These are phyloP conservation scores for Hymenochaete sp. DNA, from an alignment of 1,284 basidiomycete species.

Conservation along the genomic window DNA sequence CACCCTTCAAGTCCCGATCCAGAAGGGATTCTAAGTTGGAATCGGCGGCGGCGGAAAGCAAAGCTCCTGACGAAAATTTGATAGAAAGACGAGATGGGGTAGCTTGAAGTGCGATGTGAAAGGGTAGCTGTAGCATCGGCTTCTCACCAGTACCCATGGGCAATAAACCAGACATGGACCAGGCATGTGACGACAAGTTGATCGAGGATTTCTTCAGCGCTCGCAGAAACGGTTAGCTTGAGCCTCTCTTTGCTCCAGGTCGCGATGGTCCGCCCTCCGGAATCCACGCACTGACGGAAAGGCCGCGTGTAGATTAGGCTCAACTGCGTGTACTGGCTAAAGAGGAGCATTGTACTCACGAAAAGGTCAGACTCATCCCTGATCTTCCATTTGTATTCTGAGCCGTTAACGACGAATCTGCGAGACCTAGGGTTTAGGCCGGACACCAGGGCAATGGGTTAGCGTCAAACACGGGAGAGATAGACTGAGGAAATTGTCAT, in stretches of 20 bases:
- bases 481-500: background rate
- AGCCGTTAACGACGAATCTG: slow-evolving; percentile 41
- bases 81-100: too few species aligned
- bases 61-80: too few species aligned
- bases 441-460: background rate
- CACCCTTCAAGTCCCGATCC: too few species aligned
- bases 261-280: slow-evolving; percentile 39
- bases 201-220: slow-evolving; percentile 38
- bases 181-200: slow-evolving; percentile 48
- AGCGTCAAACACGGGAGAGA: slow-evolving; percentile 1
- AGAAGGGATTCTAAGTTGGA: too few species aligned
- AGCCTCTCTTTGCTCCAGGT: slow-evolving; percentile 36
- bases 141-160: slow-evolving; percentile 36
- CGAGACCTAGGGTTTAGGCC: slow-evolving; percentile 35
- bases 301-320: slow-evolving; percentile 5
- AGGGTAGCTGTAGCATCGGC: too few species aligned
- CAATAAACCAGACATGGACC: slow-evolving; percentile 45
- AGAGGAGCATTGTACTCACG: slow-evolving; percentile 29
- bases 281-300: slow-evolving; percentile 40
- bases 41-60: too few species aligned
- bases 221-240: slow-evolving; percentile 33
- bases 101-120: too few species aligned
- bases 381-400: slow-evolving; percentile 54
- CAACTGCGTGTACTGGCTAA: background rate
- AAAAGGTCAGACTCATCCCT: slow-evolving; percentile 38